Conservation (phyloP, 1,139 yeast species). For the Yamadazyma blattariae region DNA sequence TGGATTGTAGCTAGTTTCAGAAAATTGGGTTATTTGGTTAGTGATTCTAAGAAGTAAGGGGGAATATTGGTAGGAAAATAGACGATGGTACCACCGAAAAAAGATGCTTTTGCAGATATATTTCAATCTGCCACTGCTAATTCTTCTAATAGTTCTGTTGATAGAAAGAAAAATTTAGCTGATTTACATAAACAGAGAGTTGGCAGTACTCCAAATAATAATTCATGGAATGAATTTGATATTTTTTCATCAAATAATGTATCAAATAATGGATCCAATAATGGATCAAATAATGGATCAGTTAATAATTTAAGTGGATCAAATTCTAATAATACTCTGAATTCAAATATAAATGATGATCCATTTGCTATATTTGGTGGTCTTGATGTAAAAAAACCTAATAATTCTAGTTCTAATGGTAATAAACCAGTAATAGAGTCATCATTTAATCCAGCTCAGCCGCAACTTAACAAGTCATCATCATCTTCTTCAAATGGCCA, state of each 20-base stretch:
- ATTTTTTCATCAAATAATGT: conserved; percentile 7
- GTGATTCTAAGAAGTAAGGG: too few species aligned
- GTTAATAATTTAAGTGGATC: too few species aligned
- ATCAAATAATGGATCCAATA: not conserved
- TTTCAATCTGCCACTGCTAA: conserved; percentile 33
- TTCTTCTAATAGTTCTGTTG: conserved; percentile 5
- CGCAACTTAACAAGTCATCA: not conserved
- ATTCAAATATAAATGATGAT: conserved; percentile 10
- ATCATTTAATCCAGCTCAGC: not conserved
- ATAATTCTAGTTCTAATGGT: not conserved
- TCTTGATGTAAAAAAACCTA: conserved; percentile 7
- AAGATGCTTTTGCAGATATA: conserved; percentile 49
- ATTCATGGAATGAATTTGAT: conserved; percentile 13
- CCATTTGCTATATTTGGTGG: conserved; percentile 19
- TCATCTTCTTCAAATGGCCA: not conserved
- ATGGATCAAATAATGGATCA: conserved; percentile 2
- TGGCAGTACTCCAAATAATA: not conserved
- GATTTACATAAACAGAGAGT: conserved; percentile 11
- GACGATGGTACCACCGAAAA: conserved; percentile 30
- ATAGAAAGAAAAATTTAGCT: conserved; percentile 11
- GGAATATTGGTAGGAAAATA: too few species aligned
- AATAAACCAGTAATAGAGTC: not conserved
- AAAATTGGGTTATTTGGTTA: too few species aligned
- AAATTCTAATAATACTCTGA: not conserved
- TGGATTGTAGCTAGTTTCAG: too few species aligned